phyloP scores from a whole-genome alignment of 805 yeast species.

The Aciculoconidium aculeatum region DNA sequence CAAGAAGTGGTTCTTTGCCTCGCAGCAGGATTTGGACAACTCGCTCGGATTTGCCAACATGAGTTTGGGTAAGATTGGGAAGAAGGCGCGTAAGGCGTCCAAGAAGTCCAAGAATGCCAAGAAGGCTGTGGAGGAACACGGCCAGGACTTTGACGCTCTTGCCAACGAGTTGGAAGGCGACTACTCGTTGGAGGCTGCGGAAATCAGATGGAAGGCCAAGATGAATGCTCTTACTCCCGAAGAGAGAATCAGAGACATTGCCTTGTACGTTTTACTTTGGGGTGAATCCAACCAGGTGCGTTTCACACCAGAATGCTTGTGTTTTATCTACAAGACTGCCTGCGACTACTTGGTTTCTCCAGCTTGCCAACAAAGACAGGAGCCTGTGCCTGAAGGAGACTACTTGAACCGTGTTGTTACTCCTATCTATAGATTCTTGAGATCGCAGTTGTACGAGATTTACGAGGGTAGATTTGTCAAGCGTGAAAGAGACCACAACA shows the following conservation, averaged over 20 bases:
- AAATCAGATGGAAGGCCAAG: conserved; percentile 80
- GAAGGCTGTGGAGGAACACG: conserved; percentile 61
- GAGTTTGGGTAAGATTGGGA: conserved; percentile 68
- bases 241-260: conserved; percentile 74
- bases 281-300: conserved; percentile 94
- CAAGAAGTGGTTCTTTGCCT: conserved; percentile 85
- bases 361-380: conserved; percentile 81
- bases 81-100: conserved; percentile 75
- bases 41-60: conserved; percentile 78
- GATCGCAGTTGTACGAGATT: conserved; percentile 78
- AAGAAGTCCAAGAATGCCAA: conserved; percentile 76
- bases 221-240: conserved; percentile 70
- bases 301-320: conserved; percentile 74
- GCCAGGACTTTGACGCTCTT: conserved; percentile 54
- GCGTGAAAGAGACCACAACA: conserved; percentile 80
- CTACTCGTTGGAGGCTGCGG: conserved; percentile 76
- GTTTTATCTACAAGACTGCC: conserved; percentile 95
- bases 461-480: conserved; percentile 77
- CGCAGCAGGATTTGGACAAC: conserved; percentile 82
- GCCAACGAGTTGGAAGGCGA: conserved; percentile 76
- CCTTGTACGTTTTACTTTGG: conserved; percentile 73
- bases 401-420: conserved; percentile 88
- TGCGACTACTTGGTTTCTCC: conserved; percentile 84
- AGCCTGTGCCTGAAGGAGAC: conserved; percentile 85
- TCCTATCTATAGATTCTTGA: conserved; percentile 75